Base-by-base conservation (phyloP, 2,329 filamentous ascomycete species). In the Meredithiella fracta region DNA sequence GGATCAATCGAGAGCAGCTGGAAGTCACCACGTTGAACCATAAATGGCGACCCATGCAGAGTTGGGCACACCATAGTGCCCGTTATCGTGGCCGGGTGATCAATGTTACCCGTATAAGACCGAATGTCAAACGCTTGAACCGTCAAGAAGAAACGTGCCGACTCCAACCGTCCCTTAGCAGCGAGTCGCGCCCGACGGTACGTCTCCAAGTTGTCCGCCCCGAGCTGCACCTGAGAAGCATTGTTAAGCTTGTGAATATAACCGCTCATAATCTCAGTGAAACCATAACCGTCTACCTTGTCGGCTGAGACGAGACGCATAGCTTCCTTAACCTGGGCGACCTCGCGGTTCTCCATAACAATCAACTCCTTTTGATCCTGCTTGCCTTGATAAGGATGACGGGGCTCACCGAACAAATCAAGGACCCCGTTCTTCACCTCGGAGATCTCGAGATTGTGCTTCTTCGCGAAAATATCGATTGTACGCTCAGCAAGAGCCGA, bases 401-500 rank as follows among this genome's bases (percentile, higher is more conserved):
- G 66, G 1, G 79, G 79, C 51, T 70, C 64, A 7, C 73, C 76
- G 58, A 79, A 79, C 20, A 82, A 67, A 63, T 82, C 69, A 1
- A 82, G 68, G 20, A 72, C 63, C 1, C 67, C 71, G 57, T 76
- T 77, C 23, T 67, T 67, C 22, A 71, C 66, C 1, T 67, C 65
- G 57, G 73, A 70, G 53, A 82, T 73, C 4, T 57, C 59, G 9
- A 80, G 67, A 0, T 62, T 61, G 5, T 69, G 62, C 7, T 67
- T 66, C 53, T 66, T 60, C 1, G 73, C 70, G 53, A 76, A 75
- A 4, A 71, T 64, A 53, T 78, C 74, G 5, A 84, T 73, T 0
- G 77, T 76, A 8, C 82, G 71, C 66, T 85, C 82, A 0, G 82
- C 80, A 20, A 86, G 72, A 2, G 82, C 82, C 0, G 80, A 76